Percentiles rank a stretch among this genome's conserved stretches.
These are phyloP conservation scores for Wickerhamiella azyma DNA, from an alignment of 805 yeast species.

Conservation along the genomic window DNA sequence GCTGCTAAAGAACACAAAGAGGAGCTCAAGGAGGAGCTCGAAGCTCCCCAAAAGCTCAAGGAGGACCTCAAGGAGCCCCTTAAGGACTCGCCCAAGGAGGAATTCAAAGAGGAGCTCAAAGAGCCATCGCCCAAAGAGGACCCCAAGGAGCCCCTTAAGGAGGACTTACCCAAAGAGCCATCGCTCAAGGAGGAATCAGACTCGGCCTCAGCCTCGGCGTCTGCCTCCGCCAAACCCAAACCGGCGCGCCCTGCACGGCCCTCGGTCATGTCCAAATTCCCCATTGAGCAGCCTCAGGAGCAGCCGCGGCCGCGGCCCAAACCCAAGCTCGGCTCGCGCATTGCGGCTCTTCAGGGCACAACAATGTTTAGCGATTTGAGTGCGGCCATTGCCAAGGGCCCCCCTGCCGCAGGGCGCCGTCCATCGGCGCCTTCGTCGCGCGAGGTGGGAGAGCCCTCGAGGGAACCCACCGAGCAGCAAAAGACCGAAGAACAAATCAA, in stretches of 20 bases:
- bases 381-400: slow-evolving; percentile 18
- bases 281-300: slow-evolving; percentile 1
- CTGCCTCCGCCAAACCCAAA: neutral
- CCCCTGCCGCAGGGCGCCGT: slow-evolving; percentile 11
- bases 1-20: neutral
- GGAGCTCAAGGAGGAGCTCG: neutral
- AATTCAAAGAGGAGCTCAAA: neutral
- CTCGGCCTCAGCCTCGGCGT: neutral
- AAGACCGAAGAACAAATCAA: neutral
- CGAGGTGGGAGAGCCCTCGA: too few relatives aligned
- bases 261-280: slow-evolving; percentile 3
- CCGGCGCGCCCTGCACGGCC: slow-evolving; percentile 6
- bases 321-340: slow-evolving; percentile 12
- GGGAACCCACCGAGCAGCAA: slow-evolving; percentile 12
- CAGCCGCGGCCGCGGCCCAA: slow-evolving; percentile 13
- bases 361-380: slow-evolving; percentile 17
- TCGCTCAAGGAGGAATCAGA: neutral
- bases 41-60: neutral
- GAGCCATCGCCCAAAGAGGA: neutral
- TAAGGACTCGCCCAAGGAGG: neutral
- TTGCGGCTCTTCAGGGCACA: slow-evolving; percentile 13
- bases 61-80: neutral
- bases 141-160: neutral
- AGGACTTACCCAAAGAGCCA: too few relatives aligned
- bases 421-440: too few relatives aligned